These are phyloP conservation scores for Phialocephala subalpina DNA, from an alignment of 2,329 filamentous ascomycete species.

Conservation along the genomic window DNA sequence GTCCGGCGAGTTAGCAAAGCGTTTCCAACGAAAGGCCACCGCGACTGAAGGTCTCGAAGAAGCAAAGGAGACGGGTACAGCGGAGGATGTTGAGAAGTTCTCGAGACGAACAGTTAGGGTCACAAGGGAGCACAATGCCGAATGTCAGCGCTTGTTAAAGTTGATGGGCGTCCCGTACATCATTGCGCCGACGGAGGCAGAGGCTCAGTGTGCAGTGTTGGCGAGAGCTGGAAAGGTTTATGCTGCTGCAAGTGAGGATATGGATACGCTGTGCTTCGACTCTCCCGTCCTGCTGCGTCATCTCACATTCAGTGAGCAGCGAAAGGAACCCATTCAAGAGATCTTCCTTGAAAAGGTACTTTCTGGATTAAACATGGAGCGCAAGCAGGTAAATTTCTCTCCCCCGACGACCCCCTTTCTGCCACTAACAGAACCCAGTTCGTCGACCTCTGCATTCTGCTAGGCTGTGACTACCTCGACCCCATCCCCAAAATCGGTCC, in stretches of 20 bases:
- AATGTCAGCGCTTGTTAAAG: conserved; percentile 89
- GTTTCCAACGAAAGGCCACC: conserved; percentile 93
- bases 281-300: conserved; percentile 90
- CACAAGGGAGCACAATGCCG: conserved; percentile 94
- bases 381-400: conserved; percentile 70
- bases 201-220: conserved; percentile 93
- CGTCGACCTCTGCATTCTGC: conserved; percentile 95
- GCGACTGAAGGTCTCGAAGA: conserved; percentile 91
- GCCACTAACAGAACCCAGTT: conserved; percentile 64
- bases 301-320: conserved; percentile 95
- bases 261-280: conserved; percentile 98
- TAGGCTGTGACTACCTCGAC: conserved; percentile 97
- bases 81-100: conserved; percentile 98
- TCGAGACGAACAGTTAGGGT: conserved; percentile 91
- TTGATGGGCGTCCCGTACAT: conserved; percentile 98
- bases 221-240: conserved; percentile 95
- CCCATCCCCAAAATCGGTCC: conserved; percentile 95
- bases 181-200: conserved; percentile 93
- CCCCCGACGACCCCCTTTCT: not conserved
- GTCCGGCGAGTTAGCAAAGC: conserved; percentile 94
- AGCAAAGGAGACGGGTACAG: conserved; percentile 95
- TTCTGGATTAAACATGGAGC: conserved; percentile 87
- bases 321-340: conserved; percentile 97
- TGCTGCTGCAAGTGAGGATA: conserved; percentile 95
- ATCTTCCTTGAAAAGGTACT: conserved; percentile 89